A percentile compares a stretch with the other conserved stretches of the same genome.
These are phyloP conservation scores for Camillea tinctor DNA, from an alignment of 2,329 filamentous ascomycete species.

Conservation along the genomic window DNA sequence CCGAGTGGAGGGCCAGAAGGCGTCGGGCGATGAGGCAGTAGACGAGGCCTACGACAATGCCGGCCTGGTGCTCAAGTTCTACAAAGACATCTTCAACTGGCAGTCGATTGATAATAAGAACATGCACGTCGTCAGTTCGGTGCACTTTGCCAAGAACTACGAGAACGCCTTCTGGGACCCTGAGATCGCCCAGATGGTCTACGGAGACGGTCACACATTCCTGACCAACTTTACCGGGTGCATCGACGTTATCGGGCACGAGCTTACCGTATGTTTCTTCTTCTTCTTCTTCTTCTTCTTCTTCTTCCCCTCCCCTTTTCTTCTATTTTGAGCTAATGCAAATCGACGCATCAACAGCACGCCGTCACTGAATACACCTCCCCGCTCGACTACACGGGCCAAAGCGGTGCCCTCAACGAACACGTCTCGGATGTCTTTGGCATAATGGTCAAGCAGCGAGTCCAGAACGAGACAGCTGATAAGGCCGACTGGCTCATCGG, in stretches of 20 bases:
- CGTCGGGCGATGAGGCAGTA: slow-evolving; percentile 40
- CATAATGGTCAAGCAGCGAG: slow-evolving; percentile 56
- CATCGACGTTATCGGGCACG: slow-evolving; percentile 57
- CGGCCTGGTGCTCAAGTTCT: slow-evolving; percentile 49
- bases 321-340: no score
- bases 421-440: slow-evolving; percentile 57
- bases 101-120: slow-evolving; percentile 52
- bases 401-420: slow-evolving; percentile 57
- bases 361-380: slow-evolving; percentile 52
- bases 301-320: no score
- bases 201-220: slow-evolving; percentile 53
- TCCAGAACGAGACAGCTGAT: slow-evolving; percentile 43
- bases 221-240: slow-evolving; percentile 51
- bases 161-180: slow-evolving; percentile 57
- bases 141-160: slow-evolving; percentile 50
- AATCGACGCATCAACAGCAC: no score
- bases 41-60: slow-evolving; percentile 52
- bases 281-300: background rate
- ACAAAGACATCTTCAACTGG: slow-evolving; percentile 48
- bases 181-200: slow-evolving; percentile 50
- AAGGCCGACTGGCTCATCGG: slow-evolving; percentile 56
- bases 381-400: slow-evolving; percentile 48
- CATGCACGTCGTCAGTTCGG: slow-evolving; percentile 48
- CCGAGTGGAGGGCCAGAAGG: slow-evolving; percentile 42
- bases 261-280: slow-evolving; percentile 41